Conservation (phyloP, 2,329 filamentous ascomycete genomes). For the Cryphonectria nitschkei region DNA sequence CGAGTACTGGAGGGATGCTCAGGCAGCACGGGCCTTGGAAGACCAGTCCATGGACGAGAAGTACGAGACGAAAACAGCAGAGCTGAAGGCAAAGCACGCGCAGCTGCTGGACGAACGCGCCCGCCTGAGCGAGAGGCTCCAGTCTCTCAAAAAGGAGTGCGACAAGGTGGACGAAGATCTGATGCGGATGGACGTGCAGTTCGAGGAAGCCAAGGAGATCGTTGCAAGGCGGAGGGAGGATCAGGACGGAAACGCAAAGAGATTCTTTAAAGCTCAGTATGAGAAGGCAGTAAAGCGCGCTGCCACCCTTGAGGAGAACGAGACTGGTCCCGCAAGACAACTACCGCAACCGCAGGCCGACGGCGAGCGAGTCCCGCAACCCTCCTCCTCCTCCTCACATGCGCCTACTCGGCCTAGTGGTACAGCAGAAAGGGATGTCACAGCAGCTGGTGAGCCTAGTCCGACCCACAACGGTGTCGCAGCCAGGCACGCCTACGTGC, state of each 20-base stretch:
- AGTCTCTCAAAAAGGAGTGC: slow-evolving; percentile 35
- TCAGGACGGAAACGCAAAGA: slow-evolving; percentile 24
- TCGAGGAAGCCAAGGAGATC: slow-evolving; percentile 22
- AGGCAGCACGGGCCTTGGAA: slow-evolving; percentile 31
- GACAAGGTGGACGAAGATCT: slow-evolving; percentile 30
- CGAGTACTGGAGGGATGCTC: slow-evolving; percentile 36
- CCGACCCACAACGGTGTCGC: not conserved
- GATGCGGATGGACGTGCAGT: slow-evolving; percentile 24
- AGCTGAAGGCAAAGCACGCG: slow-evolving; percentile 39
- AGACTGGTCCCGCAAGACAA: not conserved
- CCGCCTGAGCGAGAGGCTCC: slow-evolving; percentile 43
- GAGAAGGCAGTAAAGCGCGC: slow-evolving; percentile 5
- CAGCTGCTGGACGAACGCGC: slow-evolving; percentile 44
- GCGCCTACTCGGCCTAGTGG: not conserved
- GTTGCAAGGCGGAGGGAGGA: slow-evolving; percentile 25
- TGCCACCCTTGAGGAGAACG: not conserved
- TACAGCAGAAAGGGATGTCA: slow-evolving; percentile 5
- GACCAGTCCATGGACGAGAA: slow-evolving; percentile 40
- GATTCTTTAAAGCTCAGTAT: slow-evolving; percentile 26
- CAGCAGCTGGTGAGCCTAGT: not conserved
- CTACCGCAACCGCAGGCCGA: too few relatives aligned
- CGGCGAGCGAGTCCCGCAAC: not conserved
- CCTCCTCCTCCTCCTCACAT: not conserved
- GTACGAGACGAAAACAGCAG: slow-evolving; percentile 37
- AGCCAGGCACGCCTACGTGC: not conserved